Percentiles rank a stretch among this genome's conserved stretches.
Evolutionary conservation across 2,329 filamentous ascomycete species (phyloP).

Genomic region (Cordyceps javanica): DNA sequence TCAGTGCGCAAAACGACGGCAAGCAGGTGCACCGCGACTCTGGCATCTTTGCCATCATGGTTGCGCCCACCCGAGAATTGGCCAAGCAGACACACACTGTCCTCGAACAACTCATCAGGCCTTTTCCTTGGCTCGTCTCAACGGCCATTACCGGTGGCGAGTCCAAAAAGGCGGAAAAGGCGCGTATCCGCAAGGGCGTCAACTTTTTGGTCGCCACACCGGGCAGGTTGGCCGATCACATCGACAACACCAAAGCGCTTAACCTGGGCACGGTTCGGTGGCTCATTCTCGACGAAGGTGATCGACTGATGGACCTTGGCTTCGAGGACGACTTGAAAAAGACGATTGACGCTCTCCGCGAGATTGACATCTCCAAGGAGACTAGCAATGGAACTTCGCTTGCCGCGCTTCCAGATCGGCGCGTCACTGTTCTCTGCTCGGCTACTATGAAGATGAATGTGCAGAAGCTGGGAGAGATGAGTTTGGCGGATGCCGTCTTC

Average conservation of each 20-base stretch:
- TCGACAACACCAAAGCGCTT: constrained; percentile 85
- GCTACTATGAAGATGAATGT: constrained; percentile 98
- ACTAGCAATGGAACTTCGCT: constrained; percentile 53
- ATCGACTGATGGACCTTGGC: constrained; percentile 96
- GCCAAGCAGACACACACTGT: constrained; percentile 91
- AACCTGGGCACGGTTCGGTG: constrained; percentile 86
- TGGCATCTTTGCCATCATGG: constrained; percentile 86
- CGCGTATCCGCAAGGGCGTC: constrained; percentile 84
- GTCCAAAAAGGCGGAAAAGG: constrained; percentile 77
- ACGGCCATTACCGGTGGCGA: constrained; percentile 72
- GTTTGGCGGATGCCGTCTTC: constrained; percentile 84
- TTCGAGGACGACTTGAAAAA: constrained; percentile 92
- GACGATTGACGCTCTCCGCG: constrained; percentile 73
- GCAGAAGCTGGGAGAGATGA: constrained; percentile 88
- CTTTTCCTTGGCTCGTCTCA: constrained; percentile 88
- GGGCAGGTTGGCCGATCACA: constrained; percentile 81
- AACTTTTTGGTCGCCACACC: constrained; percentile 96
- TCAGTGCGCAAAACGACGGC: constrained; percentile 54
- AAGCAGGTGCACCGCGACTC: constrained; percentile 70
- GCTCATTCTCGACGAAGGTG: constrained; percentile 92
- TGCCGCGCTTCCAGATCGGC: constrained; percentile 63
- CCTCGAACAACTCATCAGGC: constrained; percentile 77
- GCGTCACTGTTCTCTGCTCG: constrained; percentile 87
- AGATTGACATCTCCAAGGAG: constrained; percentile 52
- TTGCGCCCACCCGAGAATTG: constrained; percentile 88